Base-by-base conservation (phyloP, 1,139 yeast species). In the Diutina scorzettiae region DNA sequence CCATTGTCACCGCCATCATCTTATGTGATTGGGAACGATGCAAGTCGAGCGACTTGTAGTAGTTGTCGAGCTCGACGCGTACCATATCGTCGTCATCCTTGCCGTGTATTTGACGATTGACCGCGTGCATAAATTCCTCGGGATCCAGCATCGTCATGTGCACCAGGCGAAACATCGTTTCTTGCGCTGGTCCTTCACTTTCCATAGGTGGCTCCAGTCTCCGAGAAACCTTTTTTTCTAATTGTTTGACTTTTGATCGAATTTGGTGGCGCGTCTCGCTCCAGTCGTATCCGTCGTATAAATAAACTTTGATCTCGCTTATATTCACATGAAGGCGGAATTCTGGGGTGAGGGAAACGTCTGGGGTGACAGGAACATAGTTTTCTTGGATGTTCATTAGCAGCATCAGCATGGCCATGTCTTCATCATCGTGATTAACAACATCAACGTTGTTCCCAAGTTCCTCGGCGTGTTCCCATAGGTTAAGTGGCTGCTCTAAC, bases 221-320 rank as follows among this genome's bases (percentile, higher is more conserved):
- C 48, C 51, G 27, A 6, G 41, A 5, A 20, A 73, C 78, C 42
- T 64, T 69, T 11, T 60, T 63, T 49, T 81, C 85, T 12, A 83
- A 75, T 29, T 72, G 60, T 44, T 69, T 70, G 0, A 89, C 80
- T 0, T 85, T 84, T 5, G 69, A 72, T 19, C 70, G 64, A 23
- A 91, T 80, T 0, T 77, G 69, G 34, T 67, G 69, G 47, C 95
- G 68, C 0, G 97, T 86, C 41, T 76, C 76, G 45, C 73, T 73
- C 95, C 97, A 87, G 55, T 91, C 98, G 54, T 80, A 91, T 0
- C 99, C 99, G 62, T 91, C 98, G 55, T 75, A 78, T 33, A 91
- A 60, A 45, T 73, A 77, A 46, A 91, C 60, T 3, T 59, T 59
- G 0, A 69, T 57, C 40, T 65, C 67, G 5, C 66, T 55, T 8